A percentile compares a stretch with the other conserved stretches of the same genome.
phyloP scores from a whole-genome alignment of 148 eudicot genomes.

The Agrostemma githago region DNA sequence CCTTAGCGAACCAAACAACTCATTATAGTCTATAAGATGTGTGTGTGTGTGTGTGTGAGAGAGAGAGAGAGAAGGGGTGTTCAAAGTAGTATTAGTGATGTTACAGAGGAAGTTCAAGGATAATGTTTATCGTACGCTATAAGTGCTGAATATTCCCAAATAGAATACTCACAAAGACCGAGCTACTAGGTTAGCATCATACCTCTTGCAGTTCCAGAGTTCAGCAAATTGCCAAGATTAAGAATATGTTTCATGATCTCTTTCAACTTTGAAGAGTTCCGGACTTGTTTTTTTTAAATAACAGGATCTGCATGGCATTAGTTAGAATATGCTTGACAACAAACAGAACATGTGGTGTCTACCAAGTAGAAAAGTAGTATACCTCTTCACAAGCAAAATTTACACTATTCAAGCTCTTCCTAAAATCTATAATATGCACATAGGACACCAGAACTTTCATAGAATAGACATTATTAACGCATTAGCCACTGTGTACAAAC shows the following conservation, averaged over 20 bases:
- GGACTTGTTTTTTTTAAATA: constrained; percentile 45
- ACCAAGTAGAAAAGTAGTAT: constrained; percentile 12
- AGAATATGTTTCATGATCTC: too few species aligned
- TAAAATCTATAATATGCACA: constrained; percentile 70
- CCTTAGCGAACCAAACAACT: too few species aligned
- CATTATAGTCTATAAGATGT: too few species aligned
- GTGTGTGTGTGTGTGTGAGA: not conserved
- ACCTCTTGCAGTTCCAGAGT: too few species aligned
- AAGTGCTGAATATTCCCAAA: not conserved
- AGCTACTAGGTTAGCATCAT: constrained; percentile 10
- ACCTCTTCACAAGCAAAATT: constrained; percentile 89
- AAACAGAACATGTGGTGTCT: constrained; percentile 12
- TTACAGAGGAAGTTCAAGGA: not conserved
- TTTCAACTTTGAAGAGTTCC: constrained; percentile 70
- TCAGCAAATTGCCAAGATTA: too few species aligned
- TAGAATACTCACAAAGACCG: not conserved
- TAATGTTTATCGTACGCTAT: not conserved
- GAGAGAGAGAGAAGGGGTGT: not conserved
- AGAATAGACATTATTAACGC: not conserved
- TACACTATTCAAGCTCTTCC: constrained; percentile 66
- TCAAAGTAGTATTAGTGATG: not conserved
- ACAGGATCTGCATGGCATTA: constrained; percentile 19
- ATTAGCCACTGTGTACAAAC: not conserved
- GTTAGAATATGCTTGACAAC: constrained; percentile 19
- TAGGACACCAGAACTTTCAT: constrained; percentile 1